Evolutionary conservation across 2,329 filamentous ascomycete species (phyloP), one percentile per base, ranked within the genome.

Genomic region (Cyanodermella asteris): DNA sequence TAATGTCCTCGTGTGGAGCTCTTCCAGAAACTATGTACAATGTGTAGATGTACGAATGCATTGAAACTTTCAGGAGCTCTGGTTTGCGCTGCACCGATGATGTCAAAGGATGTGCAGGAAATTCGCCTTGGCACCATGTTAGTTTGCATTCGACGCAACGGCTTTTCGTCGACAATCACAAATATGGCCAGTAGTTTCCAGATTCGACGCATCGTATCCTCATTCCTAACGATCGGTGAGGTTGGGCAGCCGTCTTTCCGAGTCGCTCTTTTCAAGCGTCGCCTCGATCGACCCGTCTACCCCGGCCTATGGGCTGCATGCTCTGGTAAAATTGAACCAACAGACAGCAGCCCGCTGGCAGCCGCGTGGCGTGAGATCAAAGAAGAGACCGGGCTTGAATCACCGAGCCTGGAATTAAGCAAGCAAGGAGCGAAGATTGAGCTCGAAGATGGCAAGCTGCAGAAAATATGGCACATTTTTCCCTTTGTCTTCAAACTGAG

Each of bases 401-500:
- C 6, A n/a, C 6, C 6, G 14, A 5, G n/a, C 4, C 4, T 24
- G 12, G 16, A 12, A 14, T 14, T 24, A 14, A 4, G 13, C 3
- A 5, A 14, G 3, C 6, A 5, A 7, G 22, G 22, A 3, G 14
- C 13, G 2, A n/a, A 12, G 5, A 13, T 13, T 16, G 11, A 13
- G 22, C 7, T 24, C 9, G 11, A 13, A 6, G 22, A 24, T 14
- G 22, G 4, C 3, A 14, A 24, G 14, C 2, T 24, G 5, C n/a
- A 14, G 11, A 17, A 6, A 3, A 3, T 3, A 5, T 16, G 22
- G 22, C 13, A 6, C 4, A 24, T 24, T 9, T 17, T 6, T 7
- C 22, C 22, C 12, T 24, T 24, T 24, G 5, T 16, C n/a, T 24
- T 24, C 14, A n/a, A 6, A 14, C 11, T 24, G 22, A 14, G 11